phyloP scores from a whole-genome alignment of 2,329 filamentous ascomycete species.

The Fusarium mexicanum region DNA sequence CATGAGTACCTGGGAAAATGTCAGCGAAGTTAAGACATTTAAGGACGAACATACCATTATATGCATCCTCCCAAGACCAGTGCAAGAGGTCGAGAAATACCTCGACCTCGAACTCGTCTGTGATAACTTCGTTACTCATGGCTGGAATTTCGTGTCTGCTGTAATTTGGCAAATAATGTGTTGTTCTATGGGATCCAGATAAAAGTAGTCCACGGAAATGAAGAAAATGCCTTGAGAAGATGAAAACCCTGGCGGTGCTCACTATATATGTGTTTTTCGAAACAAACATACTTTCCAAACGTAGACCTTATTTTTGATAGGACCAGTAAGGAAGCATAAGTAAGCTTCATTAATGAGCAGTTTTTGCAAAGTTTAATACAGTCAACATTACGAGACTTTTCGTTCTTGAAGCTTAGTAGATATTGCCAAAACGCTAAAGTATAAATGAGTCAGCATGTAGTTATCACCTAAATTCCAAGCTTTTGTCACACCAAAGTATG shows the following conservation, averaged over 20 bases:
- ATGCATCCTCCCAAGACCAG: background rate
- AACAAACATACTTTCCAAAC: background rate
- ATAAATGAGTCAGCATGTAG: background rate
- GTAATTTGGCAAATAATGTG: fast-evolving
- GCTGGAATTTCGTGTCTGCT: background rate
- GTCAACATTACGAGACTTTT: background rate
- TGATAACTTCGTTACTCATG: background rate
- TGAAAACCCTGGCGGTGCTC: background rate
- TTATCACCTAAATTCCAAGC: fast-evolving
- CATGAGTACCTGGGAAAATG: background rate
- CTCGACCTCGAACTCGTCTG: background rate
- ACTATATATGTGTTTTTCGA: background rate
- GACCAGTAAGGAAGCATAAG: background rate
- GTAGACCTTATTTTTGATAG: fast-evolving
- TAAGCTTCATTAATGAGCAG: background rate
- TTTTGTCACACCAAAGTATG: too few species aligned
- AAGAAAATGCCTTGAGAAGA: background rate
- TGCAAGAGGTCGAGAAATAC: background rate
- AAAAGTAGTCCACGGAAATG: background rate
- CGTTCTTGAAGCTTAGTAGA: background rate
- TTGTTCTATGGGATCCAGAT: background rate
- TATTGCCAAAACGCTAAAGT: background rate
- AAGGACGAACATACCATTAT: background rate
- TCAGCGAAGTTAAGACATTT: background rate
- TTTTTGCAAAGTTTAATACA: background rate